These are phyloP conservation scores for Theileria orientalis DNA, from an alignment of 169 alveolate species.

Conservation along the genomic window DNA sequence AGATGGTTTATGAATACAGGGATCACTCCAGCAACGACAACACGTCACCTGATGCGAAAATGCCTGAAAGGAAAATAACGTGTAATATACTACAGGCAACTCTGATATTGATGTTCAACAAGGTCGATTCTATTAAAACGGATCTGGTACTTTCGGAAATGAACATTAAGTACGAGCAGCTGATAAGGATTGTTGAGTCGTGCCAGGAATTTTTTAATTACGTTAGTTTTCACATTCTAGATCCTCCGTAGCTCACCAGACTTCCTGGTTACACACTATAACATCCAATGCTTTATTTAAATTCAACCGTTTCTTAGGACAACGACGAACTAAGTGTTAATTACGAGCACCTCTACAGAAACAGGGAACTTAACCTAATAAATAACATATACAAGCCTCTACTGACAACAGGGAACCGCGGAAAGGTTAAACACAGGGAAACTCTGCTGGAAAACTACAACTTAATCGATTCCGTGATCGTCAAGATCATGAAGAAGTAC, in stretches of 20 bases:
- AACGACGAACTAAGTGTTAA: constrained; percentile 3
- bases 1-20: neutral
- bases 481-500: constrained; percentile 16
- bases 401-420: neutral
- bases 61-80: constrained; percentile 11
- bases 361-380: neutral
- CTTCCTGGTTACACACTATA: no score
- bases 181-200: neutral
- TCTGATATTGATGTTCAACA: constrained; percentile 24
- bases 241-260: no score
- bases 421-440: neutral
- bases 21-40: neutral
- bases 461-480: constrained; percentile 8
- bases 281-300: no score
- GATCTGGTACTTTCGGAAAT: neutral
- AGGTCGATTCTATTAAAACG: neutral
- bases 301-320: constrained; percentile 8
- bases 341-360: neutral
- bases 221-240: no score
- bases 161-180: constrained; percentile 9
- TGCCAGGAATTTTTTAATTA: neutral
- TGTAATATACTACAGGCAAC: constrained; percentile 58
- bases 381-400: neutral
- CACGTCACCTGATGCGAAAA: neutral
- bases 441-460: neutral